Evolutionary conservation across 805 yeast genomes (phyloP).

Genomic region (Novakomyces olei): DNA sequence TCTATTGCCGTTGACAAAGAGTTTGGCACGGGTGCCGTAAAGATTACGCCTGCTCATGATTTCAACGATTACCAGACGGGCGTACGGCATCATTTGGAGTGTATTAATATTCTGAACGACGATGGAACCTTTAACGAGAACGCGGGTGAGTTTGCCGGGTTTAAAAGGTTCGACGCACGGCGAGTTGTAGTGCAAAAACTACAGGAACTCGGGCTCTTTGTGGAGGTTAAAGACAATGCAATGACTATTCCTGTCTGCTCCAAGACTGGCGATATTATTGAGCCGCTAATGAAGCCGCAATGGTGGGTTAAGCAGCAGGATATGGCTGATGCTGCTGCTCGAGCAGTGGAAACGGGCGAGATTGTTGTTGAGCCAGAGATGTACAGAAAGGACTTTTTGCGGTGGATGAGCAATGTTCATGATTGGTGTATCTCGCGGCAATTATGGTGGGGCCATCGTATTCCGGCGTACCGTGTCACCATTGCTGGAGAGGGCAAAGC

Average conservation of each 20-base stretch:
- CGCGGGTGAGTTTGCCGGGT: constrained; percentile 84
- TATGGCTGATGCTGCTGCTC: constrained; percentile 71
- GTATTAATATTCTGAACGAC: constrained; percentile 77
- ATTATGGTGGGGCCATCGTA: constrained; percentile 93
- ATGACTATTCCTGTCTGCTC: constrained; percentile 89
- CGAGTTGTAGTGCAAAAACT: constrained; percentile 56
- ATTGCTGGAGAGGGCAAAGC: constrained; percentile 36
- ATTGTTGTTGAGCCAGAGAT: constrained; percentile 67
- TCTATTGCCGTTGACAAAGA: constrained; percentile 94
- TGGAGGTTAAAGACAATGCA: constrained; percentile 81
- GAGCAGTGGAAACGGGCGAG: constrained; percentile 63
- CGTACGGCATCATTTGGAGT: constrained; percentile 73
- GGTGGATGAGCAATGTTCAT: constrained; percentile 87
- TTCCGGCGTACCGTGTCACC: constrained; percentile 78
- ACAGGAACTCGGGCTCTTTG: constrained; percentile 47
- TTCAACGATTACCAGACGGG: constrained; percentile 92
- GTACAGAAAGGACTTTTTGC: constrained; percentile 81
- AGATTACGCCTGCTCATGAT: constrained; percentile 97
- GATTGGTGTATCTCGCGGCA: constrained; percentile 98
- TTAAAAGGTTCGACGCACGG: constrained; percentile 91
- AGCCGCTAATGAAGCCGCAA: constrained; percentile 92
- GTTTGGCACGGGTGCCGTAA: constrained; percentile 99
- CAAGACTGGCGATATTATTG: constrained; percentile 91
- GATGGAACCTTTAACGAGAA: constrained; percentile 75
- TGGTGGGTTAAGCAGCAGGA: constrained; percentile 94